phyloP scores from a whole-genome alignment of 805 yeast species.

The Starmera amethionina region DNA sequence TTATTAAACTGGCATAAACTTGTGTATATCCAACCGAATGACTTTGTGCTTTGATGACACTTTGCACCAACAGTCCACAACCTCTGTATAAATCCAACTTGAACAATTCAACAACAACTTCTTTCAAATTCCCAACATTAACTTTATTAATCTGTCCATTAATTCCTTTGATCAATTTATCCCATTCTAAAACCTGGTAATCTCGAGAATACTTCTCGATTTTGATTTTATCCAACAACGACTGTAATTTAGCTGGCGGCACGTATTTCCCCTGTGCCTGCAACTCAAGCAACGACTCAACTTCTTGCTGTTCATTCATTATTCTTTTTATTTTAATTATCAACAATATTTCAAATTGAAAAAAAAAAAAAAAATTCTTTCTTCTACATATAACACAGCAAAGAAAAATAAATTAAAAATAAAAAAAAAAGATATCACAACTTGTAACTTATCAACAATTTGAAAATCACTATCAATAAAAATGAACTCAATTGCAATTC shows the following conservation, averaged over 20 bases:
- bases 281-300: conserved; percentile 25
- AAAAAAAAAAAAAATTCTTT: no score
- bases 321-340: not conserved
- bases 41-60: conserved; percentile 45
- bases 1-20: conserved; percentile 46
- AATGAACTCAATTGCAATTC: no score
- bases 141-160: conserved; percentile 39
- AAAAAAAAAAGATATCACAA: no score
- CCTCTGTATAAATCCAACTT: conserved; percentile 51
- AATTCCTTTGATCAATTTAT: conserved; percentile 33
- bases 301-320: conserved; percentile 21
- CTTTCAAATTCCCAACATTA: conserved; percentile 35
- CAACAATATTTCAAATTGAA: not conserved
- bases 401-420: no score
- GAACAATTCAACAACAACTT: conserved; percentile 40
- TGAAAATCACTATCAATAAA: no score
- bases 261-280: conserved; percentile 39
- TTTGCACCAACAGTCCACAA: conserved; percentile 47
- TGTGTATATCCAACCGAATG: conserved; percentile 31
- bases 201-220: conserved; percentile 24
- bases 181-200: conserved; percentile 51
- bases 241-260: conserved; percentile 43
- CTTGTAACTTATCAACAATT: no score
- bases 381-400: no score
- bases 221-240: conserved; percentile 27